phyloP scores from a whole-genome alignment of 495 filamentous ascomycete genomes.

The Penicillium ochrochloron region DNA sequence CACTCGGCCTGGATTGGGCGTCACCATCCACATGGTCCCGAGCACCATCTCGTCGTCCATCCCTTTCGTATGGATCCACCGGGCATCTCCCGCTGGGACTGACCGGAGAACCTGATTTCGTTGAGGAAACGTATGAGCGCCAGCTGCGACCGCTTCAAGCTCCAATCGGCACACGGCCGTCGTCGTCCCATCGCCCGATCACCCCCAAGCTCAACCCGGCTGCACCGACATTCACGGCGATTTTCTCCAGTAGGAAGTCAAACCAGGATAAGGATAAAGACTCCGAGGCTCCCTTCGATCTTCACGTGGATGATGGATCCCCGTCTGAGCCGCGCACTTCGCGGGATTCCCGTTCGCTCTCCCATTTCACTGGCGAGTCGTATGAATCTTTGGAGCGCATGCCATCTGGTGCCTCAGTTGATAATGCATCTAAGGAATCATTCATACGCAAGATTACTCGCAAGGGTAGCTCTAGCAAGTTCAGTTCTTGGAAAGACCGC shows the following conservation, averaged over 20 bases:
- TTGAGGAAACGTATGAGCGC: constrained; percentile 48
- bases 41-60: constrained; percentile 59
- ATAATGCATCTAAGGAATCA: constrained; percentile 63
- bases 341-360: constrained; percentile 60
- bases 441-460: constrained; percentile 76
- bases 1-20: constrained; percentile 63
- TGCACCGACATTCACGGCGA: constrained; percentile 61
- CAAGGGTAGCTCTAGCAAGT: constrained; percentile 80
- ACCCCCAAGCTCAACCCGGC: constrained; percentile 66
- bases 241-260: constrained; percentile 51
- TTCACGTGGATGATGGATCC: constrained; percentile 56
- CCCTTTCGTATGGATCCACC: constrained; percentile 60
- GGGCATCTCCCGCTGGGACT: constrained; percentile 57
- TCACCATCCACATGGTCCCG: constrained; percentile 59
- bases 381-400: constrained; percentile 74
- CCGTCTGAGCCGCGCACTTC: constrained; percentile 67
- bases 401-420: constrained; percentile 67
- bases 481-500: constrained; percentile 73
- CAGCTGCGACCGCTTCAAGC: constrained; percentile 54
- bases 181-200: constrained; percentile 56
- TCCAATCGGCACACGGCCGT: constrained; percentile 59
- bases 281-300: constrained; percentile 42
- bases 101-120: constrained; percentile 52
- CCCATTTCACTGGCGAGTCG: constrained; percentile 71
- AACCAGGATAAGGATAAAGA: constrained; percentile 45